These are phyloP conservation scores for Euphrasia arctica DNA, from an alignment of 305 asterid species.

Conservation along the genomic window DNA sequence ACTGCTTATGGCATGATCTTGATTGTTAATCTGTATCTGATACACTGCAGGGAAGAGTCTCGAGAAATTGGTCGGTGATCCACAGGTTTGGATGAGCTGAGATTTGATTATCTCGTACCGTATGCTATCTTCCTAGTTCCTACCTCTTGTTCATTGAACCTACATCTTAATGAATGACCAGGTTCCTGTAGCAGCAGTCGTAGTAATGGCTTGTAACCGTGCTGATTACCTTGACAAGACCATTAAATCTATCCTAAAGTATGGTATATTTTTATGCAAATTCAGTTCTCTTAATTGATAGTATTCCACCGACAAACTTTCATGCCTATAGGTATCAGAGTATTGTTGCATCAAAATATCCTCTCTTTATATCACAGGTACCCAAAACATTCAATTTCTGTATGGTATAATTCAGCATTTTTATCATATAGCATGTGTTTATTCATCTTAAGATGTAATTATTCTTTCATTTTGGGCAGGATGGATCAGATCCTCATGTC, in stretches of 20 bases:
- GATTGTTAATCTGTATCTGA: slow-evolving; percentile 36
- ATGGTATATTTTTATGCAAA: slow-evolving; percentile 33
- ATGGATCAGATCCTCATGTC: slow-evolving; percentile 80
- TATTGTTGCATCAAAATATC: slow-evolving; percentile 76
- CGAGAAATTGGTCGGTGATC: slow-evolving; percentile 56
- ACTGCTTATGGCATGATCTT: slow-evolving; percentile 20
- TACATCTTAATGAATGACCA: slow-evolving; percentile 41
- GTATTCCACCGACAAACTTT: slow-evolving; percentile 26
- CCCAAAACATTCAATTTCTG: slow-evolving; percentile 17
- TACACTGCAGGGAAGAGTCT: slow-evolving; percentile 73
- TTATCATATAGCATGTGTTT: slow-evolving; percentile 20
- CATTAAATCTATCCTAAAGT: slow-evolving; percentile 84
- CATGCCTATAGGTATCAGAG: slow-evolving; percentile 62
- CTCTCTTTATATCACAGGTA: slow-evolving; percentile 96
- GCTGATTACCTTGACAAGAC: slow-evolving; percentile 96
- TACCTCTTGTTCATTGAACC: slow-evolving; percentile 27
- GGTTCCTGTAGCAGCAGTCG: slow-evolving; percentile 96
- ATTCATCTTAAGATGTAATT: slow-evolving; percentile 23
- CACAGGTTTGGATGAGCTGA: slow-evolving; percentile 60
- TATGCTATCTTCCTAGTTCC: slow-evolving; percentile 22
- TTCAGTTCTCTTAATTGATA: slow-evolving; percentile 25
- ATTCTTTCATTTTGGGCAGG: slow-evolving; percentile 47
- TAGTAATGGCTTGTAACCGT: slow-evolving; percentile 97
- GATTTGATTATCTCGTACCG: slow-evolving; percentile 20
- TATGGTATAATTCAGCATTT: slow-evolving; percentile 22